Conservation (phyloP, 2,329 filamentous ascomycete species). For the Penicillium sp. region DNA sequence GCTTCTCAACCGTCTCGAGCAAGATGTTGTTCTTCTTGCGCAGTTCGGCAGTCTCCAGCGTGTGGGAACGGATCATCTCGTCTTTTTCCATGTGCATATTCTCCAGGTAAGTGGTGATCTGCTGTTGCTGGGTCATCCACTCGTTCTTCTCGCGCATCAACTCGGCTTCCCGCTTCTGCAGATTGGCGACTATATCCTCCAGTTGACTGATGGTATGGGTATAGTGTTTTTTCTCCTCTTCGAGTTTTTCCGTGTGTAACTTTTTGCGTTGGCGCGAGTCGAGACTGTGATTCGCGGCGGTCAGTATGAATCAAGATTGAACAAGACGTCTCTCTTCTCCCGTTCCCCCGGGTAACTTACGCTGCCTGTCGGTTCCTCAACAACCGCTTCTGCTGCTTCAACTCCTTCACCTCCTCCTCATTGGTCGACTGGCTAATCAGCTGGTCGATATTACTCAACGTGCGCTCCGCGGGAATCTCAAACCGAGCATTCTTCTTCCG, state of each 20-base stretch:
- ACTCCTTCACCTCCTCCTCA: constrained; percentile 93
- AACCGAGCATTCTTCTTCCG: constrained; percentile 99
- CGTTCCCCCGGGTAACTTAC: constrained; percentile 62
- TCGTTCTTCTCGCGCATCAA: constrained; percentile 63
- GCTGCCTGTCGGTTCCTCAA: constrained; percentile 95
- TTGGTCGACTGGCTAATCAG: constrained; percentile 81
- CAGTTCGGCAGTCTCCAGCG: constrained; percentile 86
- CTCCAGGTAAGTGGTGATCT: constrained; percentile 76
- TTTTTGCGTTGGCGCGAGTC: constrained; percentile 98
- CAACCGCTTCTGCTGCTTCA: constrained; percentile 97
- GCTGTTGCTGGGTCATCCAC: constrained; percentile 74
- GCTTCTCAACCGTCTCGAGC: constrained; percentile 65
- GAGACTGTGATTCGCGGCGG: constrained; percentile 62
- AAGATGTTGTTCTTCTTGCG: constrained; percentile 91
- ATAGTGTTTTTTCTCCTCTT: constrained; percentile 95
- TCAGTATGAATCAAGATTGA: neutral
- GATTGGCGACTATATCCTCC: constrained; percentile 75
- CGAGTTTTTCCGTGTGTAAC: constrained; percentile 93
- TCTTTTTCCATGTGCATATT: constrained; percentile 84
- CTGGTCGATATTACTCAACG: constrained; percentile 91
- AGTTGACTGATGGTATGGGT: constrained; percentile 76
- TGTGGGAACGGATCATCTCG: constrained; percentile 86
- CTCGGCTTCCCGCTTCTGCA: constrained; percentile 66
- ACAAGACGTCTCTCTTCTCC: constrained; percentile 12
- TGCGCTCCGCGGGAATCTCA: constrained; percentile 93